These are phyloP conservation scores for Fomes fomentarius DNA, from an alignment of 1,284 basidiomycete genomes.

Conservation along the genomic window DNA sequence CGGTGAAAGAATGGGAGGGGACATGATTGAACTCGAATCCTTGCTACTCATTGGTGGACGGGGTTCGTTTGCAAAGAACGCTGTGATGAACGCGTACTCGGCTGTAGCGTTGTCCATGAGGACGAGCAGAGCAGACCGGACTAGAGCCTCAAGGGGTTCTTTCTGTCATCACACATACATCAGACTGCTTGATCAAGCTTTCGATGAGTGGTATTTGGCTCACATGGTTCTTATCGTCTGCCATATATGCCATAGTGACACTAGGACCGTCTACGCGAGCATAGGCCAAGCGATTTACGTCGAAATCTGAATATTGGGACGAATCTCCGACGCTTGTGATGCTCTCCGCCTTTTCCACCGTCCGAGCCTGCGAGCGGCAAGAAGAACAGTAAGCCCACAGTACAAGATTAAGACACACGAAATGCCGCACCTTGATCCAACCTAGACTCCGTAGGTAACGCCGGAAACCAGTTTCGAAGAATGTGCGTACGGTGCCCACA, in stretches of 20 bases:
- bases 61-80: slow-evolving; percentile 71
- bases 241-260: slow-evolving; percentile 83
- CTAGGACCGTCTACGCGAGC: slow-evolving; percentile 79
- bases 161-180: slow-evolving; percentile 58
- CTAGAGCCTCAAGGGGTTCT: slow-evolving; percentile 80
- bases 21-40: slow-evolving; percentile 39
- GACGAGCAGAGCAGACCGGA: slow-evolving; percentile 85
- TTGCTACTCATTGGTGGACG: slow-evolving; percentile 34
- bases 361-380: slow-evolving; percentile 49
- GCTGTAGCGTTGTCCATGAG: slow-evolving; percentile 92
- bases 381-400: neutral
- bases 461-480: slow-evolving; percentile 96
- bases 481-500: slow-evolving; percentile 81
- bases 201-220: slow-evolving; percentile 33
- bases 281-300: slow-evolving; percentile 63
- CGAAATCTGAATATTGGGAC: slow-evolving; percentile 41
- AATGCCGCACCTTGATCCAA: slow-evolving; percentile 63
- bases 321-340: slow-evolving; percentile 50
- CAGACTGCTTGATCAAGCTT: neutral
- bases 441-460: slow-evolving; percentile 86
- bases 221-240: slow-evolving; percentile 84
- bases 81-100: slow-evolving; percentile 85
- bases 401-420: neutral
- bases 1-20: slow-evolving; percentile 40
- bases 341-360: slow-evolving; percentile 63